Evolutionary conservation across 78 protist species (phyloP).

Genomic region (Mastigamoeba balamuthi): DNA sequence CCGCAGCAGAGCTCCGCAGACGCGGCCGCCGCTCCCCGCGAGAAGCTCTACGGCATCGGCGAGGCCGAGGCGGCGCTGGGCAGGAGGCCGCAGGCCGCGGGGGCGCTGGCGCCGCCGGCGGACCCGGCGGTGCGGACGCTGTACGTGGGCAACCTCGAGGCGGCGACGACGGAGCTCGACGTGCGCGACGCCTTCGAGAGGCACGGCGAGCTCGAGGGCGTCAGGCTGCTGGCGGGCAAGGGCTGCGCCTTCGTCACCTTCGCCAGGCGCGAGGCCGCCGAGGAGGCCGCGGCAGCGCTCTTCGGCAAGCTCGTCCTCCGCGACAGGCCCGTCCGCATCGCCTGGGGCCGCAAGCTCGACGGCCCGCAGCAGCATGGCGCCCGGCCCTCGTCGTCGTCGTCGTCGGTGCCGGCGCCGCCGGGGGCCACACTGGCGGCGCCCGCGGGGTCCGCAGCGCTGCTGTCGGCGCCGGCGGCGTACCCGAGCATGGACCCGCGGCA

Average conservation of each 20-base stretch:
- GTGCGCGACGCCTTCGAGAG: conserved; percentile 9
- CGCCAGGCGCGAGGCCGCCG: conserved; percentile 28
- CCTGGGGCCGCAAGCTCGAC: conserved; percentile 9
- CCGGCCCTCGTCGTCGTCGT: too few relatives aligned
- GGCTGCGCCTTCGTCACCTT: conserved; percentile 43
- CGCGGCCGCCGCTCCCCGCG: too few relatives aligned
- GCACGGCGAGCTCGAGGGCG: conserved; percentile 4
- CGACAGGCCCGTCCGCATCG: not conserved
- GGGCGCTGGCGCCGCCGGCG: conserved; percentile 24
- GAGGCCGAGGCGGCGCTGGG: too few relatives aligned
- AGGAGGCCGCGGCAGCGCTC: conserved; percentile 16
- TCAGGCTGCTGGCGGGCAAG: conserved; percentile 5
- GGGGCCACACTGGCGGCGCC: too few relatives aligned
- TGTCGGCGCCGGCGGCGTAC: too few relatives aligned
- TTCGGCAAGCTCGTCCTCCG: conserved; percentile 8
- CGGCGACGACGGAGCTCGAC: conserved; percentile 19
- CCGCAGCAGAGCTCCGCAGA: not conserved
- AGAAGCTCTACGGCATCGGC: too few relatives aligned
- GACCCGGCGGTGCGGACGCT: conserved; percentile 29
- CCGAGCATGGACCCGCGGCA: too few relatives aligned
- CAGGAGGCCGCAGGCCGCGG: not conserved
- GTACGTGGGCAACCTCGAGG: conserved; percentile 34
- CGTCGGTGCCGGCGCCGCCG: too few relatives aligned
- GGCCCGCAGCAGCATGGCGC: too few relatives aligned
- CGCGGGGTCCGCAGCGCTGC: too few relatives aligned